Conservation (phyloP, 805 yeast genomes). For the Wickerhamiella hasegawae region DNA sequence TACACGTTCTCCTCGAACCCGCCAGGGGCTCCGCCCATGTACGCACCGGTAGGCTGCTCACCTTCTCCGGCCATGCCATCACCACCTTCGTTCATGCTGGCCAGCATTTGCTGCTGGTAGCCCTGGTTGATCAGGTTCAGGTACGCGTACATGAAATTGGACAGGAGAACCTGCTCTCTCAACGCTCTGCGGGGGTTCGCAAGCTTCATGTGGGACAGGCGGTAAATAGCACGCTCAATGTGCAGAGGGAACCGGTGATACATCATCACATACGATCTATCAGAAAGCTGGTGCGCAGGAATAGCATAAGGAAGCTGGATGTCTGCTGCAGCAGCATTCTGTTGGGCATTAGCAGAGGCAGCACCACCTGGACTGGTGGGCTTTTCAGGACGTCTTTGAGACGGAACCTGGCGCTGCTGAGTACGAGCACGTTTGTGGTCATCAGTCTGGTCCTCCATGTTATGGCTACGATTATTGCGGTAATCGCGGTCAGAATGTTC, state of each 20-base stretch:
- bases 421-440: neutral
- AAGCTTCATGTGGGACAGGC: slow-evolving; percentile 80
- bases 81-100: no score
- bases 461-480: no score
- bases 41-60: neutral
- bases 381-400: no score
- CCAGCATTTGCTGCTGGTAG: slow-evolving; percentile 22
- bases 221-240: slow-evolving; percentile 88
- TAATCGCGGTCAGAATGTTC: no score
- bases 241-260: slow-evolving; percentile 69
- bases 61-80: no score
- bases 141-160: slow-evolving; percentile 96
- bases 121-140: slow-evolving; percentile 85
- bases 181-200: slow-evolving; percentile 88
- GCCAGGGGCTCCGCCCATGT: neutral
- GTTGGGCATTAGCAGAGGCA: no score
- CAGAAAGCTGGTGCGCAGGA: slow-evolving; percentile 23
- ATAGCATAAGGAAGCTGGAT: slow-evolving; percentile 22
- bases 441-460: no score
- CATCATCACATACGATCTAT: slow-evolving; percentile 22
- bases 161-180: slow-evolving; percentile 78
- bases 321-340: slow-evolving; percentile 1
- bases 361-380: no score
- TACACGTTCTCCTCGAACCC: neutral
- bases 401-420: neutral